Evolutionary conservation across 345 rosid species (phyloP), one percentile per base, ranked within the genome.

Genomic region (Corchorus olitorius): DNA sequence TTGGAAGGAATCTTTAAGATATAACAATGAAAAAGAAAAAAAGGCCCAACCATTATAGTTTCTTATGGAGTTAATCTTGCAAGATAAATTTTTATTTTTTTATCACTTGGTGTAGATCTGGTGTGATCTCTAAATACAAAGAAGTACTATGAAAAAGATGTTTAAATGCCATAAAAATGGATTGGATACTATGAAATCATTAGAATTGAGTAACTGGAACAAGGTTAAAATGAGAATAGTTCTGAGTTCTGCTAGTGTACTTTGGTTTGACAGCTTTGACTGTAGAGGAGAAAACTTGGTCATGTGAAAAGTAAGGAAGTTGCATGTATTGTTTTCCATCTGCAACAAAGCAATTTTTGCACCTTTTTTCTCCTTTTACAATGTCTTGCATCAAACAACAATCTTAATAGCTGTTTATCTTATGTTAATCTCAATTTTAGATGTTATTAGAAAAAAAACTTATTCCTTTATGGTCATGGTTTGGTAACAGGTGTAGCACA

Each of bases 401-500:
- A 20, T 22, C 56, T 14, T 22, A 34, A 34, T 68, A 17, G 27
- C 27, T 73, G 46, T 27, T 20, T 49, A 27, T 16, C 46, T 17
- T 45, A 41, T 39, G 8, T 12, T 49, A 41, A 34, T 66, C 49
- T 62, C 2, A 5, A 14, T 77, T 68, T 81, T 66, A 61, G 4
- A 56, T 73, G 46, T 45, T 74, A 50, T 49, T 76, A 62, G 27
- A 27, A 27, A 27, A 27, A 20, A 50, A 76, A 17, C 76, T 79
- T 41, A 75, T 77, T 73, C 62, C 49, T 50, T 16, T 77, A 11
- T 46, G 49, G 67, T 66, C 59, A 37, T 70, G 65, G 39, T 62
- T 65, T 82, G 69, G 79, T 73, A 88, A 82, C 84, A 97, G 99
- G 77, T 97, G 99, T 86, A 94, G 99, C 89, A 90, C 88, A 45